Conservation (phyloP, 495 filamentous ascomycete genomes). For the Extremus antarcticus region DNA sequence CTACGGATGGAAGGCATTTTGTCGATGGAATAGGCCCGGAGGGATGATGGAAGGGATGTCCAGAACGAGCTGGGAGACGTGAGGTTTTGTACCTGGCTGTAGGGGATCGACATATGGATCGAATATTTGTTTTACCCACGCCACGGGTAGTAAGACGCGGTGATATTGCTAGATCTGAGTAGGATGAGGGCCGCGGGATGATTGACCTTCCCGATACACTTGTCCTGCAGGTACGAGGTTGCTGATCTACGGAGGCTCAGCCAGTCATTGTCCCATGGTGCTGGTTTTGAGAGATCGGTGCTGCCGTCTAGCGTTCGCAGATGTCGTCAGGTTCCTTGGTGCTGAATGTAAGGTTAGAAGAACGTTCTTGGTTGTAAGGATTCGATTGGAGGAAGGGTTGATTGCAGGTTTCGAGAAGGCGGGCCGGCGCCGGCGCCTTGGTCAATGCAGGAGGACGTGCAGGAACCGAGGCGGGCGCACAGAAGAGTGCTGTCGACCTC, state of each 20-base stretch:
- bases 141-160: no score
- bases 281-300: background rate
- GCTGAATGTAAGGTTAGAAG: background rate
- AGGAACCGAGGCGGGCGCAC: background rate
- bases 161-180: no score
- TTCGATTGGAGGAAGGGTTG: background rate
- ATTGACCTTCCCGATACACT: background rate
- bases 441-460: background rate
- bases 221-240: background rate
- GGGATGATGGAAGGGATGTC: background rate
- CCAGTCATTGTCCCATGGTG: background rate
- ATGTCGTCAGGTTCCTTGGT: background rate
- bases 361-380: background rate
- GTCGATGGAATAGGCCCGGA: background rate
- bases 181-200: no score
- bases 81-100: background rate
- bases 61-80: background rate
- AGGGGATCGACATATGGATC: background rate
- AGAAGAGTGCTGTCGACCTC: no score
- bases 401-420: background rate
- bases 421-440: no score
- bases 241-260: background rate
- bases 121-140: no score
- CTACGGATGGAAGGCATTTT: conserved; percentile 9
- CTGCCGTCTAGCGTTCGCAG: background rate